phyloP scores from a whole-genome alignment of 805 yeast genomes.

The Limtongia smithiae region DNA sequence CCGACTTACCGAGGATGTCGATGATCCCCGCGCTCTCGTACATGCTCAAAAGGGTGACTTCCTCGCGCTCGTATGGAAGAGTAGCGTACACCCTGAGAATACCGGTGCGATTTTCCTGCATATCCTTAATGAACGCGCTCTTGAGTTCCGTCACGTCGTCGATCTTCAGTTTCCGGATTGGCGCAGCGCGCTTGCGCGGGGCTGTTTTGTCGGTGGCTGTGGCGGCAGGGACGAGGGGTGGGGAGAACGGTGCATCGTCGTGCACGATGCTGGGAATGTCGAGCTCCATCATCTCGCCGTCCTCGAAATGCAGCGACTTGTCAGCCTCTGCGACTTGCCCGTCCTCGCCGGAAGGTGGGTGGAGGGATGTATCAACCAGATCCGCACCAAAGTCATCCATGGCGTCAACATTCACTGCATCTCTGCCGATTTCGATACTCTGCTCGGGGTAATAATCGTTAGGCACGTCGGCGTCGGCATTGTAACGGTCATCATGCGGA shows the following conservation, averaged over 20 bases:
- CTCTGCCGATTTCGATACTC: slow-evolving; percentile 42
- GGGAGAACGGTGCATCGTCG: slow-evolving; percentile 10
- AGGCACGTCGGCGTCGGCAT: slow-evolving; percentile 12
- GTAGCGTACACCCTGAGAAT: slow-evolving; percentile 19
- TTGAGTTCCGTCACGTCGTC: slow-evolving; percentile 47
- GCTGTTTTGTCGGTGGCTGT: background rate
- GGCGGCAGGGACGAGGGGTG: too few relatives aligned
- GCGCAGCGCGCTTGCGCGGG: slow-evolving; percentile 30
- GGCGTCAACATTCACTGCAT: slow-evolving; percentile 20
- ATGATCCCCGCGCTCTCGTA: slow-evolving; percentile 8
- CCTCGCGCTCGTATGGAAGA: slow-evolving; percentile 22
- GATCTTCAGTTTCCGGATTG: slow-evolving; percentile 43
- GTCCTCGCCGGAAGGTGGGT: slow-evolving; percentile 4
- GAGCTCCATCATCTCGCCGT: slow-evolving; percentile 17
- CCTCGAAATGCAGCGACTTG: slow-evolving; percentile 3
- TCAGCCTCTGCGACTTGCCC: slow-evolving; percentile 1
- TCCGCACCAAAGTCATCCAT: slow-evolving; percentile 22
- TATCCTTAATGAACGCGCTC: slow-evolving; percentile 39
- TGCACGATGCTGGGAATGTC: slow-evolving; percentile 21
- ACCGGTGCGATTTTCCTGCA: slow-evolving; percentile 35
- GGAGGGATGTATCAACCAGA: background rate
- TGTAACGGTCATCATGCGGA: slow-evolving; percentile 11
- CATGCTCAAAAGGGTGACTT: slow-evolving; percentile 11
- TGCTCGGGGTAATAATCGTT: slow-evolving; percentile 38
- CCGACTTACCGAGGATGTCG: slow-evolving; percentile 17